These are phyloP conservation scores for Cercophora sp. DNA, from an alignment of 495 filamentous ascomycete species.

Conservation along the genomic window DNA sequence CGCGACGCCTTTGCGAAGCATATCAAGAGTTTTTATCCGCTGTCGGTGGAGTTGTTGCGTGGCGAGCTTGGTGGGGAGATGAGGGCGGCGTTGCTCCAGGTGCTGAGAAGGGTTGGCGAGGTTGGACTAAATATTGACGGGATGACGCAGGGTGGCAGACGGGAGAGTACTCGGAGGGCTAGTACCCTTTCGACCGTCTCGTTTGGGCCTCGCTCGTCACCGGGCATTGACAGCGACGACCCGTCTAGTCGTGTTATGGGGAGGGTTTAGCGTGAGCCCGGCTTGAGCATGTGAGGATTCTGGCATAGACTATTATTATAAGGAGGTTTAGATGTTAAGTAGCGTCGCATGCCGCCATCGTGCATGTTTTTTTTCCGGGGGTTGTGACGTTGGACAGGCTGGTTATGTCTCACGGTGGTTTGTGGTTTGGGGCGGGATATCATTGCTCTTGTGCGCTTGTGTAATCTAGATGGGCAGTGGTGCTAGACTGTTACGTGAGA, in stretches of 20 bases:
- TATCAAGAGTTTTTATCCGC: slow-evolving; percentile 76
- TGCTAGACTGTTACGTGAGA: too few relatives aligned
- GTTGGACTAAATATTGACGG: slow-evolving; percentile 65
- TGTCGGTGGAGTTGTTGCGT: slow-evolving; percentile 75
- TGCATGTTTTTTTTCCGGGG: too few relatives aligned
- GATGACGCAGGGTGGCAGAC: slow-evolving; percentile 25
- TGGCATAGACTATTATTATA: too few relatives aligned
- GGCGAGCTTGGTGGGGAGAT: slow-evolving; percentile 79
- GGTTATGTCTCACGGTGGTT: too few relatives aligned
- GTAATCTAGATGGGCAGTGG: too few relatives aligned
- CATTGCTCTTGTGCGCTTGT: too few relatives aligned
- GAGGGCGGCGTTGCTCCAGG: slow-evolving; percentile 65
- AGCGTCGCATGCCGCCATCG: too few relatives aligned
- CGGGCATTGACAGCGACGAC: slow-evolving; percentile 25
- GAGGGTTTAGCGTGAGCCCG: slow-evolving; percentile 5
- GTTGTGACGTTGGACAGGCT: too few relatives aligned
- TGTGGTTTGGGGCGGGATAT: too few relatives aligned
- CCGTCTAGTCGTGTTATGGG: slow-evolving; percentile 26
- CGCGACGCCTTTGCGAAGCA: slow-evolving; percentile 76
- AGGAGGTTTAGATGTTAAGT: too few relatives aligned
- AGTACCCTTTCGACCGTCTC: slow-evolving; percentile 25
- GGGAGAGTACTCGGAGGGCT: slow-evolving; percentile 27
- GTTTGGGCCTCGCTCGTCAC: slow-evolving; percentile 12
- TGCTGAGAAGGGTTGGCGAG: slow-evolving; percentile 80
- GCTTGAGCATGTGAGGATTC: too few relatives aligned